These are phyloP conservation scores for Aspergillus tanneri DNA, from an alignment of 2,329 filamentous ascomycete species.

Conservation along the genomic window DNA sequence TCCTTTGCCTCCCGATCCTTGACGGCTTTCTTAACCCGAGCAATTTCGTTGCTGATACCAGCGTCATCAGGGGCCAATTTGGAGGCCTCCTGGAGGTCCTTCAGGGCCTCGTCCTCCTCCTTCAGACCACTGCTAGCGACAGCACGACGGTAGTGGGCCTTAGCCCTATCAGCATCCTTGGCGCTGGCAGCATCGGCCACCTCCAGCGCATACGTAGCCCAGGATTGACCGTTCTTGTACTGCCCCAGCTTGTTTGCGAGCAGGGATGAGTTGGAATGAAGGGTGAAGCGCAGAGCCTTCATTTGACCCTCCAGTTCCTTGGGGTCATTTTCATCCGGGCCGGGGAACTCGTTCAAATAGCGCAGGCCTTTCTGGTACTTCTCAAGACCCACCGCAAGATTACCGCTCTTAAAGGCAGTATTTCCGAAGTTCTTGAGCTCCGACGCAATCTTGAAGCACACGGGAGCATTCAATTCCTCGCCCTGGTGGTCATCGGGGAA, in stretches of 20 bases:
- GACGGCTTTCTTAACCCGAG: conserved; percentile 72
- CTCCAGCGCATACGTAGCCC: conserved; percentile 71
- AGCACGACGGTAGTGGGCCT: conserved; percentile 82
- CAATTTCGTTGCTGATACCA: conserved; percentile 72
- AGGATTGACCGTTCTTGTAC: conserved; percentile 68
- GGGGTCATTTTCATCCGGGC: conserved; percentile 66
- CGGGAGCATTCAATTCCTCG: conserved; percentile 62
- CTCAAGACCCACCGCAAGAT: conserved; percentile 68
- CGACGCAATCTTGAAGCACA: conserved; percentile 73
- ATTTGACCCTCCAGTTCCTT: conserved; percentile 66
- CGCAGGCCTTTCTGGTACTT: conserved; percentile 95
- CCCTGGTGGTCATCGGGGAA: conserved; percentile 79
- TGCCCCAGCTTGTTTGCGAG: conserved; percentile 76
- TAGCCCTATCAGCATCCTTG: conserved; percentile 75
- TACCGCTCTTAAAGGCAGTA: conserved; percentile 79
- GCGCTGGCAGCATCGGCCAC: conserved; percentile 58
- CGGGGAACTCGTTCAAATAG: conserved; percentile 83
- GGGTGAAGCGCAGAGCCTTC: conserved; percentile 72
- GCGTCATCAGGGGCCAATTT: conserved; percentile 72
- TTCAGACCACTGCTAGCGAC: conserved; percentile 72
- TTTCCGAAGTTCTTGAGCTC: conserved; percentile 92
- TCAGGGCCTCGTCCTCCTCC: conserved; percentile 78
- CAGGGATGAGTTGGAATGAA: conserved; percentile 86
- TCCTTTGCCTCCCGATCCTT: conserved; percentile 77
- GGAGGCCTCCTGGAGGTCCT: conserved; percentile 73